These are phyloP conservation scores for Lichtheimia ramosa DNA, from an alignment of 371 early-diverging fungal species.

Conservation along the genomic window DNA sequence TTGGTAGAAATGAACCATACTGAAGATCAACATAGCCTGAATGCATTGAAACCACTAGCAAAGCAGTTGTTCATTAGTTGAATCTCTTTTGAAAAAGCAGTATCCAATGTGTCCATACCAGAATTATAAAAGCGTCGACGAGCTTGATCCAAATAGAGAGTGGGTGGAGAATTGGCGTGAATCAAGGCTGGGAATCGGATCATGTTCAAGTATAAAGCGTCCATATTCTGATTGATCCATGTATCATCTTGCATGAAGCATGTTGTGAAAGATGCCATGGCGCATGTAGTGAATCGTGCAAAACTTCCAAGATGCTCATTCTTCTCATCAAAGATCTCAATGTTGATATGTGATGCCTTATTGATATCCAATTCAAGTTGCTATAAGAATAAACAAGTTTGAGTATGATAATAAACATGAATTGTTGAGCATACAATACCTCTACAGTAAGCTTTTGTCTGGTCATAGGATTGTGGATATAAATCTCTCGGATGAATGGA, in stretches of 20 bases:
- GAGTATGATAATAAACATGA: neutral
- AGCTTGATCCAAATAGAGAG: slow-evolving; percentile 54
- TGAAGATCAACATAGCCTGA: slow-evolving; percentile 55
- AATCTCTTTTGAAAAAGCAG: too few species aligned
- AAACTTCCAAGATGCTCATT: slow-evolving; percentile 36
- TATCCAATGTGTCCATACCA: slow-evolving; percentile 21
- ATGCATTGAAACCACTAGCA: slow-evolving; percentile 43
- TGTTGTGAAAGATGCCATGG: slow-evolving; percentile 54
- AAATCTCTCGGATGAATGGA: slow-evolving; percentile 57
- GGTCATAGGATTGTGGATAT: slow-evolving; percentile 52
- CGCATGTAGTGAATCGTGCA: slow-evolving; percentile 61
- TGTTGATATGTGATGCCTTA: slow-evolving; percentile 6
- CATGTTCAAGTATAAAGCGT: slow-evolving; percentile 63
- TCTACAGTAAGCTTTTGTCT: slow-evolving; percentile 22
- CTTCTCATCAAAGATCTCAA: slow-evolving; percentile 22
- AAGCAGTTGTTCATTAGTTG: neutral
- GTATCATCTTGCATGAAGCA: slow-evolving; percentile 70
- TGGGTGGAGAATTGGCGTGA: slow-evolving; percentile 60
- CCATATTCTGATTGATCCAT: slow-evolving; percentile 56
- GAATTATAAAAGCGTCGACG: slow-evolving; percentile 59
- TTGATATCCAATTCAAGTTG: slow-evolving; percentile 11
- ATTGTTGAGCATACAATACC: neutral
- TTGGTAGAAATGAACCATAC: slow-evolving; percentile 51
- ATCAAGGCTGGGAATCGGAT: slow-evolving; percentile 55
- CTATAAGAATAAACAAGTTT: neutral